phyloP scores from a whole-genome alignment of 257 asterid genomes.

The Handroanthus guayacan region DNA sequence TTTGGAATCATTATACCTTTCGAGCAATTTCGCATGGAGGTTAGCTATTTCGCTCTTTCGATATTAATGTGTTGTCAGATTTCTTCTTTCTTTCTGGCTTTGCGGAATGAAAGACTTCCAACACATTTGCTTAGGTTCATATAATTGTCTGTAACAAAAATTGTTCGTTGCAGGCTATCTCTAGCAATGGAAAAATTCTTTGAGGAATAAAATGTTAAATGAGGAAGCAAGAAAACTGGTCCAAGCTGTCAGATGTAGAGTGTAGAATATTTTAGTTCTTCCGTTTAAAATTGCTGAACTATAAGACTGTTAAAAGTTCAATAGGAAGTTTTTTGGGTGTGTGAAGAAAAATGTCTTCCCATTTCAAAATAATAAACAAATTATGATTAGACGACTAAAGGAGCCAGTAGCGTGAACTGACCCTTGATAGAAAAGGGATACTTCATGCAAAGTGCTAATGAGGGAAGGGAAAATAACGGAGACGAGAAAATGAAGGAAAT shows the following conservation, averaged over 20 bases:
- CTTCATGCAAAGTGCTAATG: neutral
- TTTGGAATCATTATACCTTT: conserved; percentile 70
- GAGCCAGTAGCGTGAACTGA: neutral
- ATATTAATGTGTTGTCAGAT: neutral
- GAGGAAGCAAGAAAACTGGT: neutral
- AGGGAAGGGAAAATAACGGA: neutral
- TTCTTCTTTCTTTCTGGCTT: neutral
- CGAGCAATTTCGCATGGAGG: conserved; percentile 75
- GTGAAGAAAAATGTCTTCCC: neutral
- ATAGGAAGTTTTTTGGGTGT: neutral
- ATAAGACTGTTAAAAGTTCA: neutral
- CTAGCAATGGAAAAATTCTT: neutral
- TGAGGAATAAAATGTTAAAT: neutral
- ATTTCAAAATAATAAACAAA: neutral
- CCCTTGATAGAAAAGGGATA: neutral
- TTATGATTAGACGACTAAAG: conserved; percentile 1
- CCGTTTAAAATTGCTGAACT: neutral
- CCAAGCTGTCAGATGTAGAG: conserved; percentile 14
- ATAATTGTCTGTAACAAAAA: neutral
- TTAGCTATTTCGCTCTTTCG: conserved; percentile 33
- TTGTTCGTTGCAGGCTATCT: neutral
- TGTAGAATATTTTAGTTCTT: neutral
- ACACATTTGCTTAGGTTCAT: neutral
- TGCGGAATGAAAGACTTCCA: conserved; percentile 3
- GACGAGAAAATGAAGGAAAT: neutral